Percentiles rank a stretch among this genome's conserved stretches.
These are phyloP conservation scores for Nidularia pulvinata DNA, from an alignment of 768 basidiomycete genomes.

Conservation along the genomic window DNA sequence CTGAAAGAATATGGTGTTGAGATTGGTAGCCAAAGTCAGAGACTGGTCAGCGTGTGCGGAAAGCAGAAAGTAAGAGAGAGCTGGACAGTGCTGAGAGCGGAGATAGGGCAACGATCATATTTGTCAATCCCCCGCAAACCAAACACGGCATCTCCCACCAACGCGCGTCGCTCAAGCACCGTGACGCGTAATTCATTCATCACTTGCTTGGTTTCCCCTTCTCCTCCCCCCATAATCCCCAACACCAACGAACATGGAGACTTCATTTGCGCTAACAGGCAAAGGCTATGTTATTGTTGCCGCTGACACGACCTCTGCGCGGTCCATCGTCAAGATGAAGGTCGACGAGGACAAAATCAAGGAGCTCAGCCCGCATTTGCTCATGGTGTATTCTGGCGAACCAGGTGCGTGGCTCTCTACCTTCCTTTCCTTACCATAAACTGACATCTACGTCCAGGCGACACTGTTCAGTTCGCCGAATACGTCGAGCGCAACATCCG, in stretches of 20 bases:
- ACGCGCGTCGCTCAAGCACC: too few species aligned
- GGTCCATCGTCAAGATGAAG: slow-evolving; percentile 99
- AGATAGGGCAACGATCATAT: too few species aligned
- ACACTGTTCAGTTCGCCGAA: slow-evolving; percentile 96
- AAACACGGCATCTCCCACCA: too few species aligned
- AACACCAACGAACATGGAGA: slow-evolving; percentile 63
- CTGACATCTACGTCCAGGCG: slow-evolving; percentile 49
- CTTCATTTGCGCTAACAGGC: slow-evolving; percentile 87
- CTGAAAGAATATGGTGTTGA: too few species aligned
- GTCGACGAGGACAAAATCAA: slow-evolving; percentile 97
- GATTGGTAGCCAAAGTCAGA: too few species aligned
- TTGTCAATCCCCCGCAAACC: too few species aligned
- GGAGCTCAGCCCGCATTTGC: slow-evolving; percentile 82
- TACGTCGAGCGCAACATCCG: slow-evolving; percentile 96
- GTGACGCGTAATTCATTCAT: too few species aligned
- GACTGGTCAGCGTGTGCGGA: too few species aligned
- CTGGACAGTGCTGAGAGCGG: too few species aligned
- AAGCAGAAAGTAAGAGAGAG: too few species aligned
- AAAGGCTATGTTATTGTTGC: slow-evolving; percentile 95
- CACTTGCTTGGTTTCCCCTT: neutral
- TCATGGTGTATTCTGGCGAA: slow-evolving; percentile 96
- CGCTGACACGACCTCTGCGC: slow-evolving; percentile 84
- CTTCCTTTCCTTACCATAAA: neutral
- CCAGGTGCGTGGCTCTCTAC: slow-evolving; percentile 55
- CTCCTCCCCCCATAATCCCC: neutral